A percentile compares a stretch with the other conserved stretches of the same genome.
phyloP scores from a whole-genome alignment of 2,329 filamentous ascomycete genomes.

The Macrophomina phaseolina region DNA sequence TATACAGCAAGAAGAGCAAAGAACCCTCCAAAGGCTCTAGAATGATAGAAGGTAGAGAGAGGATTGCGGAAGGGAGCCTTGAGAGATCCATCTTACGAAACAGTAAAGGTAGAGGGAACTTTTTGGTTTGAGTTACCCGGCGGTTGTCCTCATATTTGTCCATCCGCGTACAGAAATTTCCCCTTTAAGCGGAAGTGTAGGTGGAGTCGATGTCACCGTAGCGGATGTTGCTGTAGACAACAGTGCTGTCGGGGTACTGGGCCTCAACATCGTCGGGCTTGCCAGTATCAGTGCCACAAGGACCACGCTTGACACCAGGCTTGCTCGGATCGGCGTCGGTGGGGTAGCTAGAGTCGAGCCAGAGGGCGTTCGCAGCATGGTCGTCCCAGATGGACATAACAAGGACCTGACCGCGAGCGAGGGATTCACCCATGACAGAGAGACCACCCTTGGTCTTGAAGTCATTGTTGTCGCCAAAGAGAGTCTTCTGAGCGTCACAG shows the following conservation, averaged over 20 bases:
- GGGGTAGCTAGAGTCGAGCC: conserved; percentile 73
- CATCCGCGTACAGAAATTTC: too few relatives aligned
- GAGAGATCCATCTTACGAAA: too few relatives aligned
- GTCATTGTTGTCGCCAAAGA: conserved; percentile 60
- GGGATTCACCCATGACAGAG: conserved; percentile 59
- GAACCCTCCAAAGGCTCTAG: too few relatives aligned
- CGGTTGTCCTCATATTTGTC: too few relatives aligned
- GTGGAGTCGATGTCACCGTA: conserved; percentile 49
- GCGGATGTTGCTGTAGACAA: conserved; percentile 49
- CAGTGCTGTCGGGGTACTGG: conserved; percentile 41
- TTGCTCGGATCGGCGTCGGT: conserved; percentile 42
- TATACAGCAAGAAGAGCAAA: too few relatives aligned
- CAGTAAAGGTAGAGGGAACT: too few relatives aligned
- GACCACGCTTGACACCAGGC: conserved; percentile 45
- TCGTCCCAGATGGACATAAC: conserved; percentile 64
- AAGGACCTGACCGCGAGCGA: conserved; percentile 66
- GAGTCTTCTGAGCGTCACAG: conserved; percentile 62
- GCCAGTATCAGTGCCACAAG: conserved; percentile 45
- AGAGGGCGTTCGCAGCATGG: conserved; percentile 72
- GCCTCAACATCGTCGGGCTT: conserved; percentile 45
- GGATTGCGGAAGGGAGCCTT: too few relatives aligned
- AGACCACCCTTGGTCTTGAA: conserved; percentile 64
- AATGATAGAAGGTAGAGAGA: too few relatives aligned
- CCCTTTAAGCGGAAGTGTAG: conserved; percentile 33
- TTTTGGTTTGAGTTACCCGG: too few relatives aligned